Conservation (phyloP, 2,329 filamentous ascomycete genomes). For the Drechslerella stenobrocha region DNA sequence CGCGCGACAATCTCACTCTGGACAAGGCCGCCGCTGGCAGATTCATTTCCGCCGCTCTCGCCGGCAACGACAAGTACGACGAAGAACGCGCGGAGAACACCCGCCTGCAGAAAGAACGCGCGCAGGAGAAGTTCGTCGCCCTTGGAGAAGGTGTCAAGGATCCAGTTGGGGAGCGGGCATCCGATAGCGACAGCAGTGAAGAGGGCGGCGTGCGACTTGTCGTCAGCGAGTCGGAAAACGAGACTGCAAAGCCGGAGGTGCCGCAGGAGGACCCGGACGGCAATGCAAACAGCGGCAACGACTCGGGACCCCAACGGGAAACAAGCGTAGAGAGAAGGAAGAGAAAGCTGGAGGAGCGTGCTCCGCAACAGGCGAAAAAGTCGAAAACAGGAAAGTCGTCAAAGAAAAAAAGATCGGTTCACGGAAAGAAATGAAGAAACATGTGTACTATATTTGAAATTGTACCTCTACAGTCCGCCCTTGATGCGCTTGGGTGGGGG, state of each 20-base stretch:
- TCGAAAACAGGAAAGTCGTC: conserved; percentile 52
- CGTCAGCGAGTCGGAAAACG: conserved; percentile 28
- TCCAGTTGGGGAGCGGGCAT: conserved; percentile 24
- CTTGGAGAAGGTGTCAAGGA: conserved; percentile 54
- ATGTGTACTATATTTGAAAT: too few relatives aligned
- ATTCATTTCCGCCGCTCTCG: conserved; percentile 77
- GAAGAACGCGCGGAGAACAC: conserved; percentile 59
- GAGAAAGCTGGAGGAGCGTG: conserved; percentile 53
- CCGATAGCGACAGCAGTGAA: conserved; percentile 18
- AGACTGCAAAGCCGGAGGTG: conserved; percentile 39
- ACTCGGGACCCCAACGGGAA: conserved; percentile 44
- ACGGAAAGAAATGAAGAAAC: conserved; percentile 47
- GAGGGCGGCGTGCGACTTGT: conserved; percentile 30
- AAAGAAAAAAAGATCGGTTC: conserved; percentile 51
- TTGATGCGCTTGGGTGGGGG: too few relatives aligned
- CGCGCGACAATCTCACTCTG: conserved; percentile 43
- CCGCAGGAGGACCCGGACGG: conserved; percentile 39
- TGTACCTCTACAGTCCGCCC: too few relatives aligned
- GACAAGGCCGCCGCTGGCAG: conserved; percentile 51
- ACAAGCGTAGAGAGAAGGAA: conserved; percentile 53
- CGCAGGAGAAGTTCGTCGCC: conserved; percentile 59
- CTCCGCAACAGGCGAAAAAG: conserved; percentile 21
- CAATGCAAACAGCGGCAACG: conserved; percentile 53
- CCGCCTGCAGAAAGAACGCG: conserved; percentile 60
- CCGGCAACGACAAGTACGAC: conserved; percentile 60